Evolutionary conservation across 78 protist species (phyloP).

Genomic region (Dictyostelium capitatum): DNA sequence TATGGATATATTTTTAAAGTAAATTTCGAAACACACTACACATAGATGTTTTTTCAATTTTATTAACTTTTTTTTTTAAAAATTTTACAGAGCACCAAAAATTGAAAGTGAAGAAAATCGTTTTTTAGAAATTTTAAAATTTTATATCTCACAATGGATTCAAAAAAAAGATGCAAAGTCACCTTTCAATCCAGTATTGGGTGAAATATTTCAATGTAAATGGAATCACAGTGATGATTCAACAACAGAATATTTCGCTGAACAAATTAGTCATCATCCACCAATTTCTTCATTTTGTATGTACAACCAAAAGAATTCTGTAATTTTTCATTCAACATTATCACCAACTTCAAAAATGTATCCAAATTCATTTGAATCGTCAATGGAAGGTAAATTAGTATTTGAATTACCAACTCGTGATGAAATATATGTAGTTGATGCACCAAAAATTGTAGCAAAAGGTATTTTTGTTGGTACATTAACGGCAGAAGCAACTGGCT

Average conservation of each 20-base stretch:
- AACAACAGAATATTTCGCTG: conserved; percentile 52
- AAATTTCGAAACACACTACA: neutral
- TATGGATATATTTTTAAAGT: conserved; percentile 63
- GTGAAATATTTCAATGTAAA: conserved; percentile 37
- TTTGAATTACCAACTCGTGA: conserved; percentile 6
- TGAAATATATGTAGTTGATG: conserved; percentile 52
- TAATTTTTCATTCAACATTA: conserved; percentile 39
- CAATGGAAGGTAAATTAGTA: conserved; percentile 59
- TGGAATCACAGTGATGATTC: conserved; percentile 57
- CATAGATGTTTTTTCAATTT: neutral
- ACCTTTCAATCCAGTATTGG: conserved; percentile 74
- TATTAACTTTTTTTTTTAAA: neutral
- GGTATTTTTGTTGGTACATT: conserved; percentile 70
- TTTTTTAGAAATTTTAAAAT: conserved; percentile 63
- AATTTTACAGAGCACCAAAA: conserved; percentile 23
- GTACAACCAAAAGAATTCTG: conserved; percentile 18
- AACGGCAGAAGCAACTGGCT: conserved; percentile 43
- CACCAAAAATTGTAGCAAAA: conserved; percentile 71
- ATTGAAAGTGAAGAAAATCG: conserved; percentile 35
- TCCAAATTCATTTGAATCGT: no score
- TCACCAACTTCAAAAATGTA: conserved; percentile 52
- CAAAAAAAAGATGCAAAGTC: conserved; percentile 21
- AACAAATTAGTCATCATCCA: conserved; percentile 76
- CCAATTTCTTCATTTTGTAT: conserved; percentile 49
- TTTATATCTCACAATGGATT: conserved; percentile 64